phyloP scores from a whole-genome alignment of 139 green algal genomes.

The Prasinococcaceae sp. region DNA sequence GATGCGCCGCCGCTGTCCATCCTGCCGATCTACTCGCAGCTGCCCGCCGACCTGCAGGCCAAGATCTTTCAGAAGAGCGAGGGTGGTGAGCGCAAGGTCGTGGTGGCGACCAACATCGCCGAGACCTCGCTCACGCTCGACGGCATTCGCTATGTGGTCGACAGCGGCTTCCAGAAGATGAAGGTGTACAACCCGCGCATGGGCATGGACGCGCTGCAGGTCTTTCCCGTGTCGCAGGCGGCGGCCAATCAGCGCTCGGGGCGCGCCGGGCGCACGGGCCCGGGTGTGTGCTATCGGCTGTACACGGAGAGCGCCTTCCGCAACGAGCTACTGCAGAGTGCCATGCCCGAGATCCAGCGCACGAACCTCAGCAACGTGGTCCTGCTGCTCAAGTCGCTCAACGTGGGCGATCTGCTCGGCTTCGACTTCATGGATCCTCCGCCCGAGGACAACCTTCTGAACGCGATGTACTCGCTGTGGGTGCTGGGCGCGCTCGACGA shows the following conservation, averaged over 20 bases:
- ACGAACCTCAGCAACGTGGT: constrained; percentile 33
- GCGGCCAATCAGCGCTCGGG: constrained; percentile 70
- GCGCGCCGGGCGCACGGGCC: constrained; percentile 77
- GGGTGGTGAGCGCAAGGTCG: constrained; percentile 71
- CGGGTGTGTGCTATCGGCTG: constrained; percentile 79
- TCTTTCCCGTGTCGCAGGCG: constrained; percentile 77
- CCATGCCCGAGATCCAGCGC: constrained; percentile 37
- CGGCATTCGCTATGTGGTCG: constrained; percentile 90
- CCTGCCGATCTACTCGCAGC: constrained; percentile 90
- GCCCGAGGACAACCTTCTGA: constrained; percentile 86
- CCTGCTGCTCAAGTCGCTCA: constrained; percentile 55
- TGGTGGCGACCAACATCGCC: constrained; percentile 94
- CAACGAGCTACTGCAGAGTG: constrained; percentile 39
- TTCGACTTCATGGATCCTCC: constrained; percentile 99
- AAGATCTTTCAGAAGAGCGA: constrained; percentile 93
- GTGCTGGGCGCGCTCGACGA: constrained; percentile 73
- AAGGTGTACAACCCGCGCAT: constrained; percentile 97
- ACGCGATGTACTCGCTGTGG: constrained; percentile 96
- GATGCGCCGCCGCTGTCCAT: constrained; percentile 64
- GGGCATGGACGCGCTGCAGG: constrained; percentile 89
- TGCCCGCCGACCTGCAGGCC: constrained; percentile 55
- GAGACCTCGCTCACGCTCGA: constrained; percentile 95
- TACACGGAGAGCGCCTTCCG: constrained; percentile 78
- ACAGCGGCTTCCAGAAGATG: constrained; percentile 82
- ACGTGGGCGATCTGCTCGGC: constrained; percentile 91